Evolutionary conservation across 306 rosid species (phyloP).

Genomic region (Malus domestica): DNA sequence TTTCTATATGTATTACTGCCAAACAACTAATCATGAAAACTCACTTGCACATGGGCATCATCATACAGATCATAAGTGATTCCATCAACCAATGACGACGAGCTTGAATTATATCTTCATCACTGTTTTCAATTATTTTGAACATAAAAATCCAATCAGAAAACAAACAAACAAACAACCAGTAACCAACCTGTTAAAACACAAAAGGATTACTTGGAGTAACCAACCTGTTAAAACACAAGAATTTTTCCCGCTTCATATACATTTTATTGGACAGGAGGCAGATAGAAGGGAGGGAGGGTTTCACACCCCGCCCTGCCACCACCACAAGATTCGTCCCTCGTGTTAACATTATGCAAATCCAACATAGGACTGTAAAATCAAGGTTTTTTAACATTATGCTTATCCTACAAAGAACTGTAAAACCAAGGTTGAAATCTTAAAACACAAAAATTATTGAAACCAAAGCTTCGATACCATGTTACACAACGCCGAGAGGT

Average conservation of each 20-base stretch:
- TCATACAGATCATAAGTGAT: slow-evolving; percentile 38
- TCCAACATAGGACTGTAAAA: too few species aligned
- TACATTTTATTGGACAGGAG: neutral
- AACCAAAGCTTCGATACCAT: too few species aligned
- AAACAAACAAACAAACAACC: neutral
- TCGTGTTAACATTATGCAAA: too few species aligned
- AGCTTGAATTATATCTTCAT: slow-evolving; percentile 34
- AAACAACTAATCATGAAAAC: neutral
- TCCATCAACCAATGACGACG: slow-evolving; percentile 7
- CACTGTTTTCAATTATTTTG: neutral
- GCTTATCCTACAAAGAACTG: too few species aligned
- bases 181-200: neutral
- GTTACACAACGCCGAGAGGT: too few species aligned
- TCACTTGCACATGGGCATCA: slow-evolving; percentile 66
- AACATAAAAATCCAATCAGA: too few species aligned
- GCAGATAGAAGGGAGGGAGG: neutral
- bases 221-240: too few species aligned
- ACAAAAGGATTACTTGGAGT: neutral
- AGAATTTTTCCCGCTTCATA: too few species aligned
- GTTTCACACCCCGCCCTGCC: neutral
- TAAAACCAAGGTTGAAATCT: too few species aligned
- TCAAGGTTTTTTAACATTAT: too few species aligned
- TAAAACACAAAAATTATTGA: too few species aligned
- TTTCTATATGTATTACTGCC: neutral
- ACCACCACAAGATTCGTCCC: too few species aligned